Evolutionary conservation across 495 filamentous ascomycete species (phyloP), one percentile per base, ranked within the genome.

Genomic region (Penicillium lividum): DNA sequence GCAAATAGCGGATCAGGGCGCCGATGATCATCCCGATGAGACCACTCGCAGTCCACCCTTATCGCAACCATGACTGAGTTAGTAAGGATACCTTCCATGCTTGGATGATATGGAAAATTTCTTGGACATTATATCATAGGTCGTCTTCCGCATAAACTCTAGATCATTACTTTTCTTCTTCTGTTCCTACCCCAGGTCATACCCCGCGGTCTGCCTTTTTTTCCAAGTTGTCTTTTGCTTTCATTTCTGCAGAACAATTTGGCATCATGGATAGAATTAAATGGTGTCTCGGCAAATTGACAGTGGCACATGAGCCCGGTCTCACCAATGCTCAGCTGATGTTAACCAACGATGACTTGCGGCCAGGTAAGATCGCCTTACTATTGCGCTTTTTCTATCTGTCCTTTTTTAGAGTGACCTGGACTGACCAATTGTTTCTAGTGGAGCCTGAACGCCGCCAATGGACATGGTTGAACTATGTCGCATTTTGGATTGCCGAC

Each of bases 401-500:
- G 9, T 7, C n/a, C 4, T 31, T 30, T 33, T 48, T 28, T 13
- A 30, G n/a, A 31, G n/a, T 4, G 13, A 49, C 15, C 18, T 31
- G 28, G 7, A n/a, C 46, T 49, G 66, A 42, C 25, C 27, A 22
- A 22, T 22, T 22, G 22, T 22, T 22, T 22, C 22, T 60, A 81
- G 93, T 97, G 30, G 91, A 95, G 63, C 86, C 88, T 16, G 86
- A 85, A 57, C 85, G 90, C 56, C 86, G 93, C 29, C 85, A 91
- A 84, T 97, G 93, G 93, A 88, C 84, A 53, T 78, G 89, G 53
- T 89, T 86, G 82, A 96, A 96, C 67, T 97, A 92, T 65, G 85
- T 97, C 54, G 89, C 87, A 18, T 96, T 96, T 67, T 94, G 91
- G 91, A 82, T 96, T 69, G 91, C 93, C 33, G 93, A 97, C 74